A percentile compares a stretch with the other conserved stretches of the same genome.
Conservation (phyloP, 805 yeast species). For the Spathaspora gorwiae region DNA sequence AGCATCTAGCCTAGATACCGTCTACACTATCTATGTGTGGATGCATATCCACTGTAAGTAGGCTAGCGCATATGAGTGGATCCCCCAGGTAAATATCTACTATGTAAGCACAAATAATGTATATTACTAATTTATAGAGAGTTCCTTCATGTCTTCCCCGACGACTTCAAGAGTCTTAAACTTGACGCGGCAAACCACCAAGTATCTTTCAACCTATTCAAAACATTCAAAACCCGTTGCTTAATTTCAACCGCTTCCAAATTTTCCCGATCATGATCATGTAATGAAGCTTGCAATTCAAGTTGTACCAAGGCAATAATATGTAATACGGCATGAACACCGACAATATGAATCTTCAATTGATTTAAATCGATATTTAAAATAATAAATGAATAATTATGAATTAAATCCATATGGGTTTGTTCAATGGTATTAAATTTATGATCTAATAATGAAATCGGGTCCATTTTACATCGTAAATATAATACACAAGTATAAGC, state of each 20-base stretch:
- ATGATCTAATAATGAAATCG: not conserved
- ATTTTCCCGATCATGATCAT: not conserved
- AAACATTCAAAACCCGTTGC: not conserved
- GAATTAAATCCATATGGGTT: not conserved
- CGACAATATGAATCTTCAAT: not conserved
- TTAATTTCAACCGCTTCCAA: not conserved
- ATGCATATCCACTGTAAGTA: no score
- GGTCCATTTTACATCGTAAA: slow-evolving; percentile 4
- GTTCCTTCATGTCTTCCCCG: not conserved
- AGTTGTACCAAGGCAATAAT: slow-evolving; percentile 2
- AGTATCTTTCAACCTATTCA: not conserved
- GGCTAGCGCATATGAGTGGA: no score
- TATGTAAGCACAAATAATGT: no score
- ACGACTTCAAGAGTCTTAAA: not conserved
- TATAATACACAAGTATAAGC: slow-evolving; percentile 2
- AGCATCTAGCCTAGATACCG: no score
- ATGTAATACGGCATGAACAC: slow-evolving; percentile 2
- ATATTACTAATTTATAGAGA: not conserved
- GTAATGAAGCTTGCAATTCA: not conserved
- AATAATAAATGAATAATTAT: not conserved
- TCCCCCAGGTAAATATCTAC: no score
- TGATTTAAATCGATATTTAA: not conserved
- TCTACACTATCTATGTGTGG: no score
- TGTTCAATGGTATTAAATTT: not conserved
- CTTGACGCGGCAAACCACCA: slow-evolving; percentile 4